Base-by-base conservation (phyloP, 2,329 filamentous ascomycete species). In the Exserohilum rostratum region DNA sequence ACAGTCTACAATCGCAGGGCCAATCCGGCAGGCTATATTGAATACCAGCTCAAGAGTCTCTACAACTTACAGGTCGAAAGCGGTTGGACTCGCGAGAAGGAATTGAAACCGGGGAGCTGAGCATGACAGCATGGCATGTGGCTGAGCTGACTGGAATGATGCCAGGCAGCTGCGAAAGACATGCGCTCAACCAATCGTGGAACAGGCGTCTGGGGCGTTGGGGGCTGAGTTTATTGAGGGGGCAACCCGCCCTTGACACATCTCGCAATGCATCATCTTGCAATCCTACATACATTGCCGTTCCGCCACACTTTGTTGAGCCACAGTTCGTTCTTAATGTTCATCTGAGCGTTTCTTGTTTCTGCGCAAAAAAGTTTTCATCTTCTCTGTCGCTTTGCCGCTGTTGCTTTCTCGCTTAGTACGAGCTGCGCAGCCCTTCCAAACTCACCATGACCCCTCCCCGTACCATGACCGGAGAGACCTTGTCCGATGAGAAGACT, bases 401-500 rank as follows among this genome's bases (percentile, higher is more conserved):
- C 59, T 46, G 40, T 40, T 49, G 42, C 31, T 33, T 44, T 53
- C 44, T 53, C 49, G 44, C 33, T 57, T 59, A 40, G 40, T 38
- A 33, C 34, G 39, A 40, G 39, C 10, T 39, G 38, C 45, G 45
- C 45, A n/a, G 33, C 22, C 31, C 38, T 47, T 31, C 27, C 20
- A 44, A 27, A 31, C 11, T 42, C 25, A 6, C 12, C 11, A 74
- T 73, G 70, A 51, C 69, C 58, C 70, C 65, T 57, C 50, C 53
- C 17, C 69, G 68, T 25, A 53, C 64, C 6, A 68, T 74, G 69
- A 74, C 69, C 10, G 71, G 67, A 7, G 70, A 72, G 25, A 74
- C 71, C 0, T 55, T 68, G 18, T 56, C 61, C n/a, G 56, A 62
- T 37, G 63, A 71, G 44, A 68, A 68, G 34, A 48, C 43, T 11